Evolutionary conservation across 2,329 filamentous ascomycete species (phyloP).

Genomic region (Raffaelea ambrosiae): DNA sequence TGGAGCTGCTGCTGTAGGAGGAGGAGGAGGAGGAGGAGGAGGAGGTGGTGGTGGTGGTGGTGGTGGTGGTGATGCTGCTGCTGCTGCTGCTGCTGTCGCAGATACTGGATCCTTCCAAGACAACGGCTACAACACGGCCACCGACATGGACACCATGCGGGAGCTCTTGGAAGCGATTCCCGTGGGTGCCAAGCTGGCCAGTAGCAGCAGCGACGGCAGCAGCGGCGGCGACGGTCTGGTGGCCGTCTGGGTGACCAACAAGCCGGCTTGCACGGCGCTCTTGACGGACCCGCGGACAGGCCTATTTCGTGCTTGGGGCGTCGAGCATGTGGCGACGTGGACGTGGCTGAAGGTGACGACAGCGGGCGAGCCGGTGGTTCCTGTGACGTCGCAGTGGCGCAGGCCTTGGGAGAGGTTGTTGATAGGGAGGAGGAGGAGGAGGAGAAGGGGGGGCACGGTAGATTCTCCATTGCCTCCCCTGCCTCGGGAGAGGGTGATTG

Average conservation of each 20-base stretch:
- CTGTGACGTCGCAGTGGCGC: slow-evolving; percentile 53
- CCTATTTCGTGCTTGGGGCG: slow-evolving; percentile 58
- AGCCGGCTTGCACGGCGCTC: slow-evolving; percentile 47
- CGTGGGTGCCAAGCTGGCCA: slow-evolving; percentile 44
- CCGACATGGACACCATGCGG: slow-evolving; percentile 36
- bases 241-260: slow-evolving; percentile 74
- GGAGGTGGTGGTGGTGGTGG: too few species aligned
- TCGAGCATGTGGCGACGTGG: slow-evolving; percentile 63
- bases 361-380: slow-evolving; percentile 54
- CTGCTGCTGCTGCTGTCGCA: slow-evolving; percentile 20
- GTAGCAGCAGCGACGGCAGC: slow-evolving; percentile 28
- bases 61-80: not conserved
- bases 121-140: slow-evolving; percentile 32
- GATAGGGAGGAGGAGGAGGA: slow-evolving; percentile 40
- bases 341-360: slow-evolving; percentile 68
- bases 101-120: too few species aligned
- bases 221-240: slow-evolving; percentile 50
- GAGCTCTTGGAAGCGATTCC: slow-evolving; percentile 45
- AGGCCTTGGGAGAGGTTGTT: slow-evolving; percentile 72
- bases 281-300: slow-evolving; percentile 38
- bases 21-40: too few species aligned
- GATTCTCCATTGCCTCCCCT: slow-evolving; percentile 7
- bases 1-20: too few species aligned
- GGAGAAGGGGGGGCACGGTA: slow-evolving; percentile 22
- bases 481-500: slow-evolving; percentile 54